phyloP scores from a whole-genome alignment of 306 rosid species.

The Begonia fuchsioides region DNA sequence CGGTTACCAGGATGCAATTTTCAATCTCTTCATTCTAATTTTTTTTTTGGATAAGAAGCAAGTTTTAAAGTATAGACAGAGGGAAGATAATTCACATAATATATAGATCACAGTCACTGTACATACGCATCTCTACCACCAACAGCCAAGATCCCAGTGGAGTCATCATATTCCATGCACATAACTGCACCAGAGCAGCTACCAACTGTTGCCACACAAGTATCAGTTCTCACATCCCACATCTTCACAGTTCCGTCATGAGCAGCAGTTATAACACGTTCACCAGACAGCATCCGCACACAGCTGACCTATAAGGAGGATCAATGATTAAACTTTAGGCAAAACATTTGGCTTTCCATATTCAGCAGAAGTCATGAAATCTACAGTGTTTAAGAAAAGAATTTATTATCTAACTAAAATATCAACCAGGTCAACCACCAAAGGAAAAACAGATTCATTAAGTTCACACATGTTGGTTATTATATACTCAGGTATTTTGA shows the following conservation, averaged over 20 bases:
- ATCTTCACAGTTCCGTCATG: slow-evolving; percentile 97
- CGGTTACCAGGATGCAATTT: slow-evolving; percentile 11
- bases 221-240: slow-evolving; percentile 99
- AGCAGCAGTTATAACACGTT: slow-evolving; percentile 89
- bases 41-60: no score
- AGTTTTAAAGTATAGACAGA: no score
- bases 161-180: slow-evolving; percentile 96
- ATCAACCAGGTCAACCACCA: no score
- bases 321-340: slow-evolving; percentile 16
- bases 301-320: slow-evolving; percentile 63
- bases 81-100: neutral
- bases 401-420: no score
- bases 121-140: slow-evolving; percentile 96
- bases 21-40: no score
- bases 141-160: slow-evolving; percentile 83
- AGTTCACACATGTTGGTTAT: no score
- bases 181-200: slow-evolving; percentile 92
- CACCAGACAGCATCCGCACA: slow-evolving; percentile 93
- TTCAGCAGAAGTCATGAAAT: no score
- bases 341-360: neutral
- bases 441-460: no score
- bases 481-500: no score
- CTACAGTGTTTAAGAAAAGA: no score
- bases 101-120: slow-evolving; percentile 9
- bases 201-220: slow-evolving; percentile 97